Evolutionary conservation across 345 rosid species (phyloP).

Genomic region (Firmiana major): DNA sequence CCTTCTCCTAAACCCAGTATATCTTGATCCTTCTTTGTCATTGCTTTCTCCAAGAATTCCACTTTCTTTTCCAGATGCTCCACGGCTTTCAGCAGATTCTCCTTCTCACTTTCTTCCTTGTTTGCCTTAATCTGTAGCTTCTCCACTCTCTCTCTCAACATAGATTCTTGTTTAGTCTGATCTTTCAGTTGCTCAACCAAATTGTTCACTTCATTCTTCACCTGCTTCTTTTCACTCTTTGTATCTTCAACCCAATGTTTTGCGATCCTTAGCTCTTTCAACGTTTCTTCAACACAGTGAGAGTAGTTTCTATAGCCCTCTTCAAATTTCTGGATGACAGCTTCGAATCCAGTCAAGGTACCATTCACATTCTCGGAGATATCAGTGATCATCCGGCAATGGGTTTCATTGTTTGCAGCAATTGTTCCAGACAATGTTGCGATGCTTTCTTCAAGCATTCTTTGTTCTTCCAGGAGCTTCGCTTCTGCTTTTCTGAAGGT

Average conservation of each 20-base stretch:
- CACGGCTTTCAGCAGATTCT: conserved; percentile 32
- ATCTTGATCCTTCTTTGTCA: conserved; percentile 51
- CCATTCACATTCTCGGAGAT: conserved; percentile 37
- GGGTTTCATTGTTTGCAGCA: conserved; percentile 33
- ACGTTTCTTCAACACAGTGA: conserved; percentile 36
- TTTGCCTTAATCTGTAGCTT: conserved; percentile 41
- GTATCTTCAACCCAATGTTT: conserved; percentile 43
- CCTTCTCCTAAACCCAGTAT: conserved; percentile 45
- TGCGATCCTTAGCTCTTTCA: conserved; percentile 38
- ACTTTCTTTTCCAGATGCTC: conserved; percentile 36
- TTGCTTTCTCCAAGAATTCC: conserved; percentile 30
- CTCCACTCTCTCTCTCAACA: conserved; percentile 34
- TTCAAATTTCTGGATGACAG: conserved; percentile 36
- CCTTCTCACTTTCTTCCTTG: conserved; percentile 51
- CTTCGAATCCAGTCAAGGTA: conserved; percentile 38
- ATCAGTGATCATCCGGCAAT: conserved; percentile 40
- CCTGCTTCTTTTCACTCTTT: conserved; percentile 32
- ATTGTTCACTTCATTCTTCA: conserved; percentile 31
- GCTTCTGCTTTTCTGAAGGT: conserved; percentile 55
- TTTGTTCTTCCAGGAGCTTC: conserved; percentile 56
- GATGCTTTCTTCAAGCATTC: conserved; percentile 52
- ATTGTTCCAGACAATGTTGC: conserved; percentile 33
- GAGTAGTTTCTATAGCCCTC: conserved; percentile 33
- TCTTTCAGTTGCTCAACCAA: conserved; percentile 34
- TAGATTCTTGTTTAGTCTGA: conserved; percentile 31